Evolutionary conservation across 768 basidiomycete genomes (phyloP).

Genomic region (Leccinum aurantiacum): DNA sequence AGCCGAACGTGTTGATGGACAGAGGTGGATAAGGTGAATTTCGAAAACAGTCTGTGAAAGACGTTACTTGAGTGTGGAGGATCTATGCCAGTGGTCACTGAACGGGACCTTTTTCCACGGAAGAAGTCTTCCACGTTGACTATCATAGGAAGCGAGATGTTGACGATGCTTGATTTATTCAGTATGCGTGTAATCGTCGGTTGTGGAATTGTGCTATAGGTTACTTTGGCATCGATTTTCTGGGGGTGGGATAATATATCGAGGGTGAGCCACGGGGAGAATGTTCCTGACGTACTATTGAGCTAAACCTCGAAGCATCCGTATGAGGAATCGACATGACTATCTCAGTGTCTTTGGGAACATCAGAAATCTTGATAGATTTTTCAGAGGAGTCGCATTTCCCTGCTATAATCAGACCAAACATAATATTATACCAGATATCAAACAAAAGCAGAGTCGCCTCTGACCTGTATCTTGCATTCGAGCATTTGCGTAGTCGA

Average conservation of each 20-base stretch:
- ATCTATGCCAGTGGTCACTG: constrained; percentile 2
- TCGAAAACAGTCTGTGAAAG: constrained; percentile 72
- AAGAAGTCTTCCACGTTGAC: constrained; percentile 98
- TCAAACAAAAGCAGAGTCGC: constrained; percentile 11
- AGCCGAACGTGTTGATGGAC: constrained; percentile 80
- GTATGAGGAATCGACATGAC: constrained; percentile 64
- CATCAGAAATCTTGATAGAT: constrained; percentile 47
- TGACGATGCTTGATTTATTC: constrained; percentile 53
- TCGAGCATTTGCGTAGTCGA: constrained; percentile 41
- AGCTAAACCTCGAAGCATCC: constrained; percentile 58
- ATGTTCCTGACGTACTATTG: constrained; percentile 49
- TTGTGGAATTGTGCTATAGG: constrained; percentile 63
- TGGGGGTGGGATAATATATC: constrained; percentile 29
- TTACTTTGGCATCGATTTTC: constrained; percentile 69
- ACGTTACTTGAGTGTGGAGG: not conserved
- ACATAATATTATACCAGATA: constrained; percentile 4
- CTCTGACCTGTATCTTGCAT: constrained; percentile 37
- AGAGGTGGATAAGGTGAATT: constrained; percentile 85
- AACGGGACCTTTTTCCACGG: constrained; percentile 67
- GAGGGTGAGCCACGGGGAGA: not conserved
- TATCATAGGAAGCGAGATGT: constrained; percentile 76
- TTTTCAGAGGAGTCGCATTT: constrained; percentile 40
- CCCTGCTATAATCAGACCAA: constrained; percentile 18
- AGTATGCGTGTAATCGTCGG: constrained; percentile 54
- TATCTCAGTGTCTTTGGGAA: constrained; percentile 46